Evolutionary conservation across 345 rosid genomes (phyloP).

Genomic region (Dimocarpus longan): DNA sequence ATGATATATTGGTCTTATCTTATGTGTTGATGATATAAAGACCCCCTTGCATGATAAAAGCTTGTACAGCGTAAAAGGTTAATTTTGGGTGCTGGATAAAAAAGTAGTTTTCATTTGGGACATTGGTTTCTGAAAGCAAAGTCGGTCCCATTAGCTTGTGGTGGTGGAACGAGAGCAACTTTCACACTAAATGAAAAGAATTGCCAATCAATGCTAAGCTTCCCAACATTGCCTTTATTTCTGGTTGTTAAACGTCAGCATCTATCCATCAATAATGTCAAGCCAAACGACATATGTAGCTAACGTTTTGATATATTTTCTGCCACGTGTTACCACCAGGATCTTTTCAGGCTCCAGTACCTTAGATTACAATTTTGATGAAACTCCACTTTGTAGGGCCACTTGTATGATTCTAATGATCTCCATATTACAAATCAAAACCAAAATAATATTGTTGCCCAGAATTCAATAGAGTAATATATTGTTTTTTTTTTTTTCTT

Average conservation of each 20-base stretch:
- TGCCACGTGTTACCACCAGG: neutral
- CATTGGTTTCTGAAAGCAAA: neutral
- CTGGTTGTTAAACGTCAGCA: conserved; percentile 23
- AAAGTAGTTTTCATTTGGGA: neutral
- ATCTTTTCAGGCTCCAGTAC: neutral
- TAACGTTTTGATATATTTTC: neutral
- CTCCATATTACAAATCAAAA: no score
- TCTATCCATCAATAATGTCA: neutral
- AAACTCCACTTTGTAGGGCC: neutral
- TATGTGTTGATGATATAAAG: neutral
- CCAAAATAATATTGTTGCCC: neutral
- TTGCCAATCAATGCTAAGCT: neutral
- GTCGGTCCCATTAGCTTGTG: conserved; percentile 14
- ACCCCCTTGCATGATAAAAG: neutral
- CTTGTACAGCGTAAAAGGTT: neutral
- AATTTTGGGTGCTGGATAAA: neutral
- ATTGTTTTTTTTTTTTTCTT: no score
- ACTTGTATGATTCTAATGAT: neutral
- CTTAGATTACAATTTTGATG: neutral
- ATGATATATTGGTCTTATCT: no score
- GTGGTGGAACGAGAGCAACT: neutral
- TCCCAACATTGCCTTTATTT: neutral
- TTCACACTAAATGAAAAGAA: conserved; percentile 9
- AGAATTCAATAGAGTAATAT: neutral
- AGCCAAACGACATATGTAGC: neutral